Evolutionary conservation across 2,329 filamentous ascomycete genomes (phyloP), one percentile per base, ranked within the genome.

Genomic region (Curvularia sp.): DNA sequence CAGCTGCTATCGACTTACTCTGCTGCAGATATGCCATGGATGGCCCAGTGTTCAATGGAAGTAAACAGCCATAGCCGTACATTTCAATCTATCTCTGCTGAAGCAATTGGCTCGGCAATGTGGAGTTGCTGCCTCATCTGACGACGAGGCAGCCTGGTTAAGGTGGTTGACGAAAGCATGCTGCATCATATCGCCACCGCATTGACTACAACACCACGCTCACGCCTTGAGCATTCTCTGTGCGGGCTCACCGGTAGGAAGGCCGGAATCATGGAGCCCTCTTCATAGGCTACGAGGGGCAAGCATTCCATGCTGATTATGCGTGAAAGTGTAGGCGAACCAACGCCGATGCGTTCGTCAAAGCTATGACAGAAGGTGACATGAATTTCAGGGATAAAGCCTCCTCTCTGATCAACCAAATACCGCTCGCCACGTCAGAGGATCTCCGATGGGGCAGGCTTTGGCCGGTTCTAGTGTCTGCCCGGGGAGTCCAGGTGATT

Each of bases 401-500:
- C 68, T 73, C 70, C 69, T 71, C 70, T 71, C 61, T 62, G 64
- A 73, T 78, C 74, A 77, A 78, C 78, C 77, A 80, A 73, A 77
- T 76, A 78, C 71, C 70, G 75, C 62, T 75, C 77, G 80, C 80
- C 80, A 83, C 80, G 80, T 83, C 80, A 82, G 80, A 80, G 77
- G 80, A 78, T 82, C 79, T 80, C 78, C 80, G 79, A 80, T 75
- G 75, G 77, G 74, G 75, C 73, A 77, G 74, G 75, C 75, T 79
- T 75, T 77, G 78, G 78, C 76, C 76, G 72, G 75, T 77, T 75
- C 79, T 81, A 81, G 79, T 77, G 77, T 78, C 64, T 68, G 65
- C 68, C 71, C 68, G 70, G 66, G 56, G 51, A 73, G 73, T 66
- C 73, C 74, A 77, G 75, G 76, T 77, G 75, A 78, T 77, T 77